phyloP scores from a whole-genome alignment of 2,329 filamentous ascomycete species.

The Alternaria solani region DNA sequence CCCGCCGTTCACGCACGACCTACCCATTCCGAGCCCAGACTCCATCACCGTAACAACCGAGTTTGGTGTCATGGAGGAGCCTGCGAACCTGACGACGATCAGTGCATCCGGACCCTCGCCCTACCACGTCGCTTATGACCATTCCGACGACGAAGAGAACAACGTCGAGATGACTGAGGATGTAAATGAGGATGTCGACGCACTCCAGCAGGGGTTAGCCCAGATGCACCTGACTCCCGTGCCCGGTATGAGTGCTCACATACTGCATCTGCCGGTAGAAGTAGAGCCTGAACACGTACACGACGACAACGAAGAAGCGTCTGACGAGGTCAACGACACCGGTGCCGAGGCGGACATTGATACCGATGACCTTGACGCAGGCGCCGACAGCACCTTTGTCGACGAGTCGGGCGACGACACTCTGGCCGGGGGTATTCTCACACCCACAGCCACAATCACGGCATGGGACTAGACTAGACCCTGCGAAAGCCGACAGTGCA shows the following conservation, averaged over 20 bases:
- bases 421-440: conserved; percentile 25
- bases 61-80: conserved; percentile 46
- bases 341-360: conserved; percentile 40
- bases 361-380: conserved; percentile 36
- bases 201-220: conserved; percentile 10
- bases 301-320: conserved; percentile 6
- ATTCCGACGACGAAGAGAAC: conserved; percentile 24
- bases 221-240: conserved; percentile 9
- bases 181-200: conserved; percentile 16
- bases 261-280: conserved; percentile 9
- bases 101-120: conserved; percentile 32
- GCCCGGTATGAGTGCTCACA: conserved; percentile 2
- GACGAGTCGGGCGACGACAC: conserved; percentile 34
- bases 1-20: conserved; percentile 6
- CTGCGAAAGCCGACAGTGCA: neutral
- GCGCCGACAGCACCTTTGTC: conserved; percentile 34
- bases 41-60: conserved; percentile 47
- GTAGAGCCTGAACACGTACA: conserved; percentile 18
- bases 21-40: conserved; percentile 40
- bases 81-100: conserved; percentile 41
- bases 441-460: conserved; percentile 25
- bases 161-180: conserved; percentile 31
- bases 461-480: neutral
- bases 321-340: conserved; percentile 26
- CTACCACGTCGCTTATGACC: conserved; percentile 20